Evolutionary conservation across 805 yeast genomes (phyloP), one percentile per base, ranked within the genome.

Genomic region (Candida arabinofermentans): DNA sequence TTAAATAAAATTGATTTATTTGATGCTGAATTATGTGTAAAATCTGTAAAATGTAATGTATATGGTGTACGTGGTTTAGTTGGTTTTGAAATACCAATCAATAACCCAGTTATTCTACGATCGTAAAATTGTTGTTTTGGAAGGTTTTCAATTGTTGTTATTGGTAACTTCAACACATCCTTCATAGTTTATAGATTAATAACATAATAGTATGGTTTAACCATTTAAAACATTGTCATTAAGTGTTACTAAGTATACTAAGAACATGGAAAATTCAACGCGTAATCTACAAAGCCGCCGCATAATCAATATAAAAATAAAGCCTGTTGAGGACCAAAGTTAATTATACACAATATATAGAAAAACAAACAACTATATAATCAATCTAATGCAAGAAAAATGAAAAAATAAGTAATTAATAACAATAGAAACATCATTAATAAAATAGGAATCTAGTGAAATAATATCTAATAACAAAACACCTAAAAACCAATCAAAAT

Each of bases 311-410:
- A 9, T 4, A 24, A 24, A 24, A 9, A 24, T 9, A 9, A 23
- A 32, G 50, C 59, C 61, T 50, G 61, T 56, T 56, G 52, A 48
- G 47, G 52, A 43, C 49, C 50, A 36, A 3, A n/a, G 22, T 16
- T 21, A 33, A 34, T 37, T 32, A 24, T 36, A 24, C 35, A 37
- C 46, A 50, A 37, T 50, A 50, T 51, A 53, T 54, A 50, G 14
- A 33, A 21, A 18, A 31, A 31, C 13, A 24, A 26, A 26, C 13
- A 21, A 21, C 21, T 17, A 31, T 31, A 31, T 31, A 22, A 21
- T 13, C n/a, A 26, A 26, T 33, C 35, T 33, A 33, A 33, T 33
- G 35, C 38, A 44, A 37, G 41, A 40, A 46, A 40, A 37, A 39
- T 27, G 35, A 43, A 33, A 36, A 31, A 37, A 42, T 19, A 16